Evolutionary conservation across 2,329 filamentous ascomycete genomes (phyloP).

Genomic region (Diplodia mutila): DNA sequence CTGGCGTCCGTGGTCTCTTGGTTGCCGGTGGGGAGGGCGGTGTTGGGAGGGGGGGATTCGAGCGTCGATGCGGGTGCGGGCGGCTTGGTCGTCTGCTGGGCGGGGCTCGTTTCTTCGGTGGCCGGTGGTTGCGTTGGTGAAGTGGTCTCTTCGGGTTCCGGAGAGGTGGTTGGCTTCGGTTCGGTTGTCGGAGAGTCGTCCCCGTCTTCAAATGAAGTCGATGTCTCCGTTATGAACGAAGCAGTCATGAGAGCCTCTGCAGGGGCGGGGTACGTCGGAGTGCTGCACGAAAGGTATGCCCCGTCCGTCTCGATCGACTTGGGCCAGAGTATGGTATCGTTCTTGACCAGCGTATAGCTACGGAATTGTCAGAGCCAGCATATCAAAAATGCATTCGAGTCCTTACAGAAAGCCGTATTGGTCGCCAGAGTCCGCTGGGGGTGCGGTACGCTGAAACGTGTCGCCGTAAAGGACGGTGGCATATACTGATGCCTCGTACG

Average conservation of each 20-base stretch:
- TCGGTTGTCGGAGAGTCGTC: background rate
- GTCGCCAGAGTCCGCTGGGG: background rate
- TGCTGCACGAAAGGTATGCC: slow-evolving; percentile 10
- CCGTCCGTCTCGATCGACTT: slow-evolving; percentile 7
- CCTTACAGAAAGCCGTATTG: slow-evolving; percentile 3
- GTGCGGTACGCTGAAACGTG: background rate
- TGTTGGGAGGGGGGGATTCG: background rate
- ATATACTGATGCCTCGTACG: background rate
- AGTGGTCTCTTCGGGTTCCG: background rate
- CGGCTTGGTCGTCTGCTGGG: background rate
- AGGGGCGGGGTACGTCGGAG: background rate
- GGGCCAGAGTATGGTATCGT: background rate
- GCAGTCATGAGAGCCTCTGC: background rate
- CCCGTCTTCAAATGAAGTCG: background rate
- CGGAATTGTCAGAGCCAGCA: background rate
- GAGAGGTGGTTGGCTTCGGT: background rate
- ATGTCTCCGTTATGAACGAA: background rate
- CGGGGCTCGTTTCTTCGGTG: background rate
- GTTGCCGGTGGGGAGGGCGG: background rate
- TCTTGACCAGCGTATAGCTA: background rate
- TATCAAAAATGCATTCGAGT: no score
- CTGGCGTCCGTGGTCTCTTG: background rate
- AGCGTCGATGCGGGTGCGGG: background rate
- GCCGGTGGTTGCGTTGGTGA: background rate
- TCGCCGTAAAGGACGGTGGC: background rate